Base-by-base conservation (phyloP, 2,329 filamentous ascomycete genomes). In the Didymosphaeria variabile region DNA sequence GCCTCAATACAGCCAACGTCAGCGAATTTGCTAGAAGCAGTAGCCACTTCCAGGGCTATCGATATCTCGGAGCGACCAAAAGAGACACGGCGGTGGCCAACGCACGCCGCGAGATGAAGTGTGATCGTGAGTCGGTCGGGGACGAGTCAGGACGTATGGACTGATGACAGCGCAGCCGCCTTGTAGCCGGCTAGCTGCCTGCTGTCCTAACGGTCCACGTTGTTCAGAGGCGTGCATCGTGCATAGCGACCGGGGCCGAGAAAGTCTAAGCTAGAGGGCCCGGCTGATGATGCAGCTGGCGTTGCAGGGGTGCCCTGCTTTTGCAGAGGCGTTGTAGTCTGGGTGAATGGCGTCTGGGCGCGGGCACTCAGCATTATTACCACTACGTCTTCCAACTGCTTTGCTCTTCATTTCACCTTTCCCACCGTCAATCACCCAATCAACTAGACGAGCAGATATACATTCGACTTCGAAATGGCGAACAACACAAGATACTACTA, bases 311-410 rank as follows among this genome's bases (percentile, higher is more conserved):
- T 64, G 50, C 62, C 70, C 71, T 67, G 72, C 57, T 63, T 71
- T 58, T 69, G 69, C 70, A 72, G 68, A 68, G 70, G 72, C 71
- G 64, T 69, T 65, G 69, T 72, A 73, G 72, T 75, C 74, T 76
- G 75, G 74, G 74, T 77, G 73, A 77, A 76, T 76, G 70, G 74
- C 72, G 73, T 75, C 74, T 76, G 68, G 73, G 71, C 73, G 60
- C 58, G 52, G 63, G 63, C 63, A 40, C 63, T 65, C 58, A 47
- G 15, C 67, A 72, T 68, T 76, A 74, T 71, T 75, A 76, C 69
- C 68, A 73, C 65, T 66, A 58, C 66, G 58, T 63, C 60, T 57
- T 67, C 58, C 60, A 52, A 44, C 51, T 45, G 45, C 26, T 52
- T 23, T 58, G 34, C 32, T 49, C 50, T 59, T 42, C 29, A 56